Percentiles rank a stretch among this genome's conserved stretches.
These are phyloP conservation scores for Tuber calosporum DNA, from an alignment of 495 filamentous ascomycete genomes.

Conservation along the genomic window DNA sequence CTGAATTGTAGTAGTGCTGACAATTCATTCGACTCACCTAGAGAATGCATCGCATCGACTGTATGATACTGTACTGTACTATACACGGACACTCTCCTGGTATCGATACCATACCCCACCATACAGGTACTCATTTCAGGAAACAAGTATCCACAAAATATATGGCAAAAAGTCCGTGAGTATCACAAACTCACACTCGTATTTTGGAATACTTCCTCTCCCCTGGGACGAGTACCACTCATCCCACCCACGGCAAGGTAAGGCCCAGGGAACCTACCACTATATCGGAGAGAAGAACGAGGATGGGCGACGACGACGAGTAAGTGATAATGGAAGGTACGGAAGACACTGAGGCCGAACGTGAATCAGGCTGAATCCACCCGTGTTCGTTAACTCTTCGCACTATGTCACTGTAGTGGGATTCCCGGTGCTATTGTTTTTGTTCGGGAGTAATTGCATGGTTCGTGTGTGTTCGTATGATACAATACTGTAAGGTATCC, in stretches of 20 bases:
- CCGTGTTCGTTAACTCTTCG: not conserved
- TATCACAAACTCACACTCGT: no score
- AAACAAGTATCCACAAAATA: no score
- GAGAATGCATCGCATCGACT: not conserved
- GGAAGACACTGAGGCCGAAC: not conserved
- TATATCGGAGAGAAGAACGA: not conserved
- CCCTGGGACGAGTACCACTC: no score
- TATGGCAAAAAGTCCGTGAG: no score
- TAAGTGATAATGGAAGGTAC: not conserved
- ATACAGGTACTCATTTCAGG: no score
- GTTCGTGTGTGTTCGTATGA: not conserved
- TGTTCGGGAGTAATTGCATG: not conserved
- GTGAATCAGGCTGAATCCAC: not conserved
- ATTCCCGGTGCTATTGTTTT: not conserved
- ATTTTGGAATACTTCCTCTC: no score
- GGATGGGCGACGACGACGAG: not conserved
- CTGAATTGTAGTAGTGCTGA: not conserved
- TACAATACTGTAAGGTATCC: not conserved
- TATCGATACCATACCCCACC: not conserved
- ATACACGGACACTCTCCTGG: no score
- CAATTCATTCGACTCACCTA: not conserved
- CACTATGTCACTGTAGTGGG: not conserved
- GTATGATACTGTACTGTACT: not conserved
- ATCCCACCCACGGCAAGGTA: not conserved
- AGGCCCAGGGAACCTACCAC: not conserved